Conservation (phyloP, 2,329 filamentous ascomycete species). For the Aureobasidium sp. region DNA sequence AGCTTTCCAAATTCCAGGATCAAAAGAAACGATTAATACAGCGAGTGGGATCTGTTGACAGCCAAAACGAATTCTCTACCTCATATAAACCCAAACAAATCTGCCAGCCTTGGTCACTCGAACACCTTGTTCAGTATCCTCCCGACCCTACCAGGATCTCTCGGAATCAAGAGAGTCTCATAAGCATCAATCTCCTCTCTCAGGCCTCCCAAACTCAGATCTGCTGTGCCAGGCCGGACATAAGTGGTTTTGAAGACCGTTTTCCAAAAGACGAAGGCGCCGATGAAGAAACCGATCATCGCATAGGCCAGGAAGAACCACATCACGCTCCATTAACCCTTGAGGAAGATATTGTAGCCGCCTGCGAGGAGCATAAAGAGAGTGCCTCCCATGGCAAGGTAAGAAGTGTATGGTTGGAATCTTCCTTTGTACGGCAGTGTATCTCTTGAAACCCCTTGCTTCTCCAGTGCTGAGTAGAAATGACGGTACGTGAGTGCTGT, state of each 20-base stretch:
- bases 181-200: slow-evolving; percentile 16
- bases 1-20: too few relatives aligned
- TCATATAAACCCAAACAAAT: neutral
- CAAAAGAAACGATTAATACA: too few relatives aligned
- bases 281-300: slow-evolving; percentile 3
- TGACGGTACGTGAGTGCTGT: slow-evolving; percentile 47
- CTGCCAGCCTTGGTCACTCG: neutral
- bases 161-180: neutral
- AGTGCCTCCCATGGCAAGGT: slow-evolving; percentile 18
- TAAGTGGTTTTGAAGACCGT: slow-evolving; percentile 3
- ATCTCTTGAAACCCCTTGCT: slow-evolving; percentile 41
- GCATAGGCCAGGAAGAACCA: slow-evolving; percentile 8
- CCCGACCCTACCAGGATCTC: neutral
- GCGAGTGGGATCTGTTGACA: neutral
- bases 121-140: neutral
- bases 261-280: slow-evolving; percentile 1
- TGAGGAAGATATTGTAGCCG: slow-evolving; percentile 37
- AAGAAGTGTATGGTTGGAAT: slow-evolving; percentile 49
- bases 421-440: slow-evolving; percentile 42
- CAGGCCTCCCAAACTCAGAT: slow-evolving; percentile 15
- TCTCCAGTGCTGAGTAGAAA: slow-evolving; percentile 45
- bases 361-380: slow-evolving; percentile 36
- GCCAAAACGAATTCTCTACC: neutral
- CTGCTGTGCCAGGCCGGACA: slow-evolving; percentile 13
- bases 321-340: slow-evolving; percentile 4